A percentile compares a stretch with the other conserved stretches of the same genome.
phyloP scores from a whole-genome alignment of 2,329 filamentous ascomycete genomes.

The Paraphoma sp. region DNA sequence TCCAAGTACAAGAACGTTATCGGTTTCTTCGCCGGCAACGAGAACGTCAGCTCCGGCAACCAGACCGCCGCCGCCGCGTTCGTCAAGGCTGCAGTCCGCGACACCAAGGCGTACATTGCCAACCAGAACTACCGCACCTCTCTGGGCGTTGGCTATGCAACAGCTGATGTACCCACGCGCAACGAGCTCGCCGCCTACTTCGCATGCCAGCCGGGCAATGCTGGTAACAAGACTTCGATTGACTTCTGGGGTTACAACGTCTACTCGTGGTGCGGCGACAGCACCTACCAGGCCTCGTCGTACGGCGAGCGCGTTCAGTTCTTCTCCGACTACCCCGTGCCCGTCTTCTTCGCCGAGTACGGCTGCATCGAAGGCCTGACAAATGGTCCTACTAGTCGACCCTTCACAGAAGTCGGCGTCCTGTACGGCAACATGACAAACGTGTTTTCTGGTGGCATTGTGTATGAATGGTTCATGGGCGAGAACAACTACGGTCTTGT shows the following conservation, averaged over 20 bases:
- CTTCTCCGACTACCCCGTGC: conserved; percentile 87
- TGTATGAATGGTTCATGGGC: conserved; percentile 98
- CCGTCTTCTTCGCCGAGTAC: conserved; percentile 63
- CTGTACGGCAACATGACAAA: conserved; percentile 85
- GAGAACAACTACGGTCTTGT: conserved; percentile 88
- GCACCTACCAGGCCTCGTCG: conserved; percentile 75
- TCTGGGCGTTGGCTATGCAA: conserved; percentile 92
- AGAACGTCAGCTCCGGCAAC: conserved; percentile 86
- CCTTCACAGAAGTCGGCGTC: conserved; percentile 82
- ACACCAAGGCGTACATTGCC: conserved; percentile 92
- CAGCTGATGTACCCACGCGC: conserved; percentile 90
- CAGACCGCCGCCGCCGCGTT: conserved; percentile 91
- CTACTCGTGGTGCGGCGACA: conserved; percentile 97
- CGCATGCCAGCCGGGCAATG: conserved; percentile 72
- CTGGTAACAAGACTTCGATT: conserved; percentile 64
- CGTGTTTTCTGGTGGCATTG: conserved; percentile 93
- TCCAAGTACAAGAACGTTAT: conserved; percentile 87
- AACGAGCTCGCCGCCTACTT: conserved; percentile 87
- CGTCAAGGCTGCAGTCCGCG: conserved; percentile 96
- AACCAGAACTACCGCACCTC: conserved; percentile 70
- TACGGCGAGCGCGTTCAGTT: conserved; percentile 84
- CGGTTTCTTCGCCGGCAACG: conserved; percentile 98
- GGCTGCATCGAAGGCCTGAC: conserved; percentile 74
- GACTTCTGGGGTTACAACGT: conserved; percentile 99
- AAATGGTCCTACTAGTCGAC: conserved; percentile 63